Base-by-base conservation (phyloP, 805 yeast species). In the Candida chilensis region DNA sequence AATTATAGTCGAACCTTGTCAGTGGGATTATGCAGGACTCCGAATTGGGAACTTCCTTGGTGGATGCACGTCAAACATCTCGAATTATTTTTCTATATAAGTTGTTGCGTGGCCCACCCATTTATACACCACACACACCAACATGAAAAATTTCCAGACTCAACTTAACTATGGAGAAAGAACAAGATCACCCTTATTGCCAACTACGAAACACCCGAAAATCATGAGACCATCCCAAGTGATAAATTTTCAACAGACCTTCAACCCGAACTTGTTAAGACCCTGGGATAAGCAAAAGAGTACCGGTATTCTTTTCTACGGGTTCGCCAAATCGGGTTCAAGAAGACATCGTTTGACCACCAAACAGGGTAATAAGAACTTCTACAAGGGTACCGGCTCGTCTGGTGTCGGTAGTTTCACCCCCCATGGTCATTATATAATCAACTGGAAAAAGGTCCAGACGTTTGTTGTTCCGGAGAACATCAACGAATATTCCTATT, bases 381-480 rank as follows among this genome's bases (percentile, higher is more conserved):
- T 68, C 60, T 92, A 92, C 62, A 92, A 92, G 55, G 99, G 99
- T 64, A 92, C 97, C 15, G 74, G 96, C 35, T 84, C 98, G 4
- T 72, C 94, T 3, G 96, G 96, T 54, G 74, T 86, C 38, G 99
- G 99, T 51, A 67, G 64, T 31, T 74, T 79, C 48, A 81, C 92
- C 32, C 63, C 67, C 20, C 68, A 65, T 37, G 96, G 95, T 32
- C 70, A 72, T 15, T 92, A 86, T 54, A 62, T 72, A 5, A 71
- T 92, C 37, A 71, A 84, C 58, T 90, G 94, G 85, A 55, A 58
- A 27, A 86, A 79, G 48, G 97, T 90, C 18, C 71, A 96, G 45
- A 86, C 97, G 0, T 92, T 78, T 55, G 95, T 84, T 3, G 86
- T 77, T 7, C 98, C 98, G 4, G 53, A 60, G 1, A 61, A 51